phyloP scores from a whole-genome alignment of 306 rosid genomes.

The Amphicarpaea edgeworthii region DNA sequence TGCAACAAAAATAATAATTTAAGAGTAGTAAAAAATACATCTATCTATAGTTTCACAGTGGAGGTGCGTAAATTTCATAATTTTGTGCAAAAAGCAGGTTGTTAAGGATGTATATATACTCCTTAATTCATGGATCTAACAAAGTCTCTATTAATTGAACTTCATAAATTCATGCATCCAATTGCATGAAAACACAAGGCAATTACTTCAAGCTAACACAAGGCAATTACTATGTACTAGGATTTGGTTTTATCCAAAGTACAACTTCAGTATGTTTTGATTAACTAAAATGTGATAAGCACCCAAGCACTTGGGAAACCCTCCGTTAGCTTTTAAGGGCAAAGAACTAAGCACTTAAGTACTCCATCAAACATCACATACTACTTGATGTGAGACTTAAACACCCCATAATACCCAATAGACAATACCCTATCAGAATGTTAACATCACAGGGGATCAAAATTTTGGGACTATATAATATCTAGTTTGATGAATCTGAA shows the following conservation, averaged over 20 bases:
- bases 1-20: conserved; percentile 53
- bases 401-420: too few species aligned
- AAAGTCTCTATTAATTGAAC: neutral
- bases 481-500: conserved; percentile 34
- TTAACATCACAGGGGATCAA: conserved; percentile 31
- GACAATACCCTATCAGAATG: neutral
- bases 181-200: conserved; percentile 24
- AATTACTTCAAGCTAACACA: neutral
- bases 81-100: conserved; percentile 25
- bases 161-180: conserved; percentile 18
- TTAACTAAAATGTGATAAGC: conserved; percentile 1
- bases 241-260: conserved; percentile 29
- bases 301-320: too few species aligned
- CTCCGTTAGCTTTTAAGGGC: too few species aligned
- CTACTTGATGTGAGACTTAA: too few species aligned
- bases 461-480: conserved; percentile 28
- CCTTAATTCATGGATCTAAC: conserved; percentile 16
- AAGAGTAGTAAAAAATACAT: conserved; percentile 9
- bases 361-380: too few species aligned
- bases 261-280: conserved; percentile 11
- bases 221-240: conserved; percentile 21
- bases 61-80: conserved; percentile 11
- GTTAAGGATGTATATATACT: neutral
- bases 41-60: conserved; percentile 20
- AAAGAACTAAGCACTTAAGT: too few species aligned